Conservation (phyloP, 208 protist genomes). For the Trypanosoma caninum region DNA sequence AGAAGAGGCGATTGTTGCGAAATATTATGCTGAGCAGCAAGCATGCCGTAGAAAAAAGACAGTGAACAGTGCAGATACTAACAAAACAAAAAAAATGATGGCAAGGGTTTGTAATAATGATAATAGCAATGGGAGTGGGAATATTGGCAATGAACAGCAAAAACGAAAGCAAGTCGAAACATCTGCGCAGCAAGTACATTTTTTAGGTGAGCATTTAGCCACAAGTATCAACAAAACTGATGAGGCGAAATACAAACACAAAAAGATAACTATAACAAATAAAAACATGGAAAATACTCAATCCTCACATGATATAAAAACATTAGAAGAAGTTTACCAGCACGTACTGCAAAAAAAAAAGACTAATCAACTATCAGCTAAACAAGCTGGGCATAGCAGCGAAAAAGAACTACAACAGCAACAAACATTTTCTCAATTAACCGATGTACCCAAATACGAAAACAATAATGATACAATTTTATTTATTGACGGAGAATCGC, state of each 20-base stretch:
- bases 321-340: constrained; percentile 4
- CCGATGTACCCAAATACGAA: too few relatives aligned
- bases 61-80: not conserved
- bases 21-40: constrained; percentile 2
- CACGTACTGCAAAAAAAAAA: not conserved
- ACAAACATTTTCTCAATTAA: too few relatives aligned
- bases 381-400: too few relatives aligned
- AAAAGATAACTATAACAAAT: not conserved
- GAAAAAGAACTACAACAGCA: too few relatives aligned
- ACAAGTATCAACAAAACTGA: not conserved
- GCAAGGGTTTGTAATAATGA: too few relatives aligned
- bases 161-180: not conserved
- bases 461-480: too few relatives aligned
- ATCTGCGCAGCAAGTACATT: too few relatives aligned
- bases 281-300: not conserved
- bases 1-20: constrained; percentile 5
- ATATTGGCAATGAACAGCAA: not conserved
- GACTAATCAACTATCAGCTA: too few relatives aligned
- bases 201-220: too few relatives aligned
- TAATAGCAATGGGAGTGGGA: too few relatives aligned
- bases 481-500: too few relatives aligned
- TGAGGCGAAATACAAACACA: not conserved
- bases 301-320: not conserved
- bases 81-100: not conserved
- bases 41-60: not conserved